These are phyloP conservation scores for Umbellularia californica DNA, from an alignment of 164 flowering plant genomes.

Conservation along the genomic window DNA sequence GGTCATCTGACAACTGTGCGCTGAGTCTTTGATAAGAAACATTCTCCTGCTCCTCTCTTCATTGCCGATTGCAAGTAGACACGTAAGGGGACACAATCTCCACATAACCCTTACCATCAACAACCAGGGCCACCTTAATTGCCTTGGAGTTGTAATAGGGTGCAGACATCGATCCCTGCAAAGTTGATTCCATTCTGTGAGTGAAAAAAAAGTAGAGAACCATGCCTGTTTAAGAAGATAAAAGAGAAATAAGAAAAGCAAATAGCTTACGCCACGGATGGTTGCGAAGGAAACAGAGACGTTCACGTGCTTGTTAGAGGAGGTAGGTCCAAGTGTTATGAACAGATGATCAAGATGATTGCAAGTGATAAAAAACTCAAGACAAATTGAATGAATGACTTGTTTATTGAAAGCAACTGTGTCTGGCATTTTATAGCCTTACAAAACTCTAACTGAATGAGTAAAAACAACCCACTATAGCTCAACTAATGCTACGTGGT, in stretches of 20 bases:
- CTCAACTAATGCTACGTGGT: too few species aligned
- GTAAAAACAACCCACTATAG: too few species aligned
- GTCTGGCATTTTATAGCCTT: too few species aligned
- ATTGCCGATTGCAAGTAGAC: constrained; percentile 5
- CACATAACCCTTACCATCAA: constrained; percentile 32
- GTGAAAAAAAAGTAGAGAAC: not conserved
- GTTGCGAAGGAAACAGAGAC: constrained; percentile 27
- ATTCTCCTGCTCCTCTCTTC: constrained; percentile 2
- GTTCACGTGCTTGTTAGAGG: constrained; percentile 8
- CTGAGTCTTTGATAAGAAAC: constrained; percentile 21
- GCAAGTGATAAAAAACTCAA: too few species aligned
- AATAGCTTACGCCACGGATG: constrained; percentile 29
- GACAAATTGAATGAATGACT: too few species aligned
- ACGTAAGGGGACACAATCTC: constrained; percentile 58
- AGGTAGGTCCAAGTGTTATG: constrained; percentile 11
- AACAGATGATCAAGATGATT: too few species aligned
- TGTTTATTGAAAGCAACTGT: too few species aligned
- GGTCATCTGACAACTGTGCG: constrained; percentile 23
- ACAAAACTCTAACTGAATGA: too few species aligned
- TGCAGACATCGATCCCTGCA: constrained; percentile 33
- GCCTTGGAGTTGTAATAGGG: constrained; percentile 42
- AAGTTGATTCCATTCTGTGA: not conserved
- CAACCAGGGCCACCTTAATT: constrained; percentile 26
- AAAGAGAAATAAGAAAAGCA: not conserved
- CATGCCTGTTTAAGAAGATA: not conserved